Conservation (phyloP, 2,329 filamentous ascomycete genomes). For the Phialophora macrospora region DNA sequence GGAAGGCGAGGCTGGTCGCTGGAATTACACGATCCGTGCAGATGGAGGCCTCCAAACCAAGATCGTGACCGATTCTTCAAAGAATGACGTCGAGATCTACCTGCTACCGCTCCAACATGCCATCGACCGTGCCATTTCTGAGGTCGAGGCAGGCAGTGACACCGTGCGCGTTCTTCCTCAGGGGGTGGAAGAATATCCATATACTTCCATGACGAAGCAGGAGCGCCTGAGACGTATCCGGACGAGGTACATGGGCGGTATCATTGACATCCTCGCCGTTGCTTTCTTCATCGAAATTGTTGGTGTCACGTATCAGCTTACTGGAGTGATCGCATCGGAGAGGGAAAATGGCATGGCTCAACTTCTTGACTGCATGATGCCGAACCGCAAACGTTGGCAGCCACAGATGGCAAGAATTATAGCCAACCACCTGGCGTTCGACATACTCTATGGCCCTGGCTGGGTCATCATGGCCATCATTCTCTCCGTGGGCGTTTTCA, state of each 20-base stretch:
- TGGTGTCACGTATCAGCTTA: conserved; percentile 83
- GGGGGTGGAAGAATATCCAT: conserved; percentile 69
- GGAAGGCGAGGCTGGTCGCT: conserved; percentile 68
- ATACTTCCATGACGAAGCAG: conserved; percentile 71
- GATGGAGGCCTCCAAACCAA: conserved; percentile 71
- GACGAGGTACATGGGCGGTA: conserved; percentile 69
- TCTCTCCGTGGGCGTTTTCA: conserved; percentile 67
- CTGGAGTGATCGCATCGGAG: conserved; percentile 83
- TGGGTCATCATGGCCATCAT: conserved; percentile 79
- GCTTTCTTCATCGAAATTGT: conserved; percentile 80
- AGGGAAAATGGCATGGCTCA: conserved; percentile 86
- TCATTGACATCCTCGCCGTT: conserved; percentile 77
- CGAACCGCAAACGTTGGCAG: conserved; percentile 73
- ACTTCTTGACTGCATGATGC: conserved; percentile 89
- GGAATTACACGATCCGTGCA: conserved; percentile 85
- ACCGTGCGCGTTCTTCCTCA: conserved; percentile 49
- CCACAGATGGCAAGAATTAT: conserved; percentile 77
- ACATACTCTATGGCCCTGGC: conserved; percentile 76
- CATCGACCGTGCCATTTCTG: conserved; percentile 71
- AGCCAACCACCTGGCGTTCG: conserved; percentile 79
- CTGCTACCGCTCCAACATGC: conserved; percentile 78
- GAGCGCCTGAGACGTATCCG: conserved; percentile 71
- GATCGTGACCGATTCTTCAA: conserved; percentile 66
- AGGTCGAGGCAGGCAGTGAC: conserved; percentile 53
- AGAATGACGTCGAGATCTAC: conserved; percentile 79